Evolutionary conservation across 495 filamentous ascomycete species (phyloP).

Genomic region (Penicillium manginii): DNA sequence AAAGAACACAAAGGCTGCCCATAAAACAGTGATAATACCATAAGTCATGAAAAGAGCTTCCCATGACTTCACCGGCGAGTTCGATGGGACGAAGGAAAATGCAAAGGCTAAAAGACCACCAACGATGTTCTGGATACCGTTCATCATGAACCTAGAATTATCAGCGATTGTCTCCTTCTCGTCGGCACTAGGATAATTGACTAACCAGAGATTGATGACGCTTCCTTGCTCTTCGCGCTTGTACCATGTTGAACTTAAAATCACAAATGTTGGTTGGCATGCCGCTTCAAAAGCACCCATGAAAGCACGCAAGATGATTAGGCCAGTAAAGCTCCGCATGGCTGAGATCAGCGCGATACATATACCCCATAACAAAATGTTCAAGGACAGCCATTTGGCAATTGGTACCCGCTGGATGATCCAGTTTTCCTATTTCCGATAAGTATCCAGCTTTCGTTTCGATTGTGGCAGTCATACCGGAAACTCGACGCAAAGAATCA

Average conservation of each 20-base stretch:
- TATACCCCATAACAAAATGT: conserved; percentile 62
- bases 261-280: conserved; percentile 58
- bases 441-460: background rate
- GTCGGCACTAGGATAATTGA: background rate
- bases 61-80: conserved; percentile 50
- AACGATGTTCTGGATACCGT: conserved; percentile 58
- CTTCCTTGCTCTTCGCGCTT: conserved; percentile 65
- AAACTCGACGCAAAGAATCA: conserved; percentile 56
- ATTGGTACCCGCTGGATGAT: conserved; percentile 62
- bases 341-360: conserved; percentile 59
- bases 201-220: conserved; percentile 66
- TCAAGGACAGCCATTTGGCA: conserved; percentile 61
- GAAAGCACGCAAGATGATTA: conserved; percentile 60
- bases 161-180: background rate
- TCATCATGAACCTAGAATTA: conserved; percentile 60
- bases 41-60: conserved; percentile 61
- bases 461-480: conserved; percentile 29
- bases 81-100: conserved; percentile 51
- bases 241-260: conserved; percentile 71
- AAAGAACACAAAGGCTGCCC: conserved; percentile 46
- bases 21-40: conserved; percentile 53
- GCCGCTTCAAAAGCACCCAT: conserved; percentile 70
- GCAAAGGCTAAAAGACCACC: conserved; percentile 59
- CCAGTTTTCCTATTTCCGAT: conserved; percentile 34
- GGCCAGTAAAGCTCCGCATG: conserved; percentile 55